These are phyloP conservation scores for Coemansia sp. DNA, from an alignment of 192 early-diverging fungal species.

Conservation along the genomic window DNA sequence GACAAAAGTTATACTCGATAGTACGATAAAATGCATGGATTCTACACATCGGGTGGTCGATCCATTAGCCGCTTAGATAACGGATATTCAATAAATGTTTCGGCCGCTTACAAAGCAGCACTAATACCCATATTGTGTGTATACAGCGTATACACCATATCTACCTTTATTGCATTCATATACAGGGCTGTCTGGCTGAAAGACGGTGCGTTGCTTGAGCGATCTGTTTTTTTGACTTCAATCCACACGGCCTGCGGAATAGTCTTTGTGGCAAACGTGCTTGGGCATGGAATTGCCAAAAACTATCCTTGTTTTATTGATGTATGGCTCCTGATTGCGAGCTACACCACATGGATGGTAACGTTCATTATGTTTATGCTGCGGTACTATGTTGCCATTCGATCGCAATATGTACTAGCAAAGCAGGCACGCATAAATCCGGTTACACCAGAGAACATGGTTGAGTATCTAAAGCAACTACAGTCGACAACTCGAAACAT, in stretches of 20 bases:
- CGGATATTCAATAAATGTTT: not conserved
- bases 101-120: constrained; percentile 14
- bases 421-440: constrained; percentile 28
- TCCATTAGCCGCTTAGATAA: not conserved
- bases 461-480: constrained; percentile 15
- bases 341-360: constrained; percentile 22
- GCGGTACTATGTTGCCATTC: constrained; percentile 23
- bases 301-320: constrained; percentile 46
- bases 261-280: constrained; percentile 12
- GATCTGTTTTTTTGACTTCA: constrained; percentile 30
- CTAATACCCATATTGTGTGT: constrained; percentile 21
- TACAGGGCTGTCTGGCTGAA: constrained; percentile 26
- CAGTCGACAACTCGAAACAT: not conserved
- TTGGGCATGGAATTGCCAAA: constrained; percentile 13
- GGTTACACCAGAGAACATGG: constrained; percentile 37
- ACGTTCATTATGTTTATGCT: constrained; percentile 28
- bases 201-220: constrained; percentile 30
- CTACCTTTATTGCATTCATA: constrained; percentile 23
- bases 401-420: constrained; percentile 15
- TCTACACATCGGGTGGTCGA: not conserved
- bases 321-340: constrained; percentile 18
- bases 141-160: constrained; percentile 14
- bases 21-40: not conserved
- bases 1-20: not conserved
- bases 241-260: constrained; percentile 10